These are phyloP conservation scores for Moringa oleifera DNA, from an alignment of 345 rosid genomes.

Conservation along the genomic window DNA sequence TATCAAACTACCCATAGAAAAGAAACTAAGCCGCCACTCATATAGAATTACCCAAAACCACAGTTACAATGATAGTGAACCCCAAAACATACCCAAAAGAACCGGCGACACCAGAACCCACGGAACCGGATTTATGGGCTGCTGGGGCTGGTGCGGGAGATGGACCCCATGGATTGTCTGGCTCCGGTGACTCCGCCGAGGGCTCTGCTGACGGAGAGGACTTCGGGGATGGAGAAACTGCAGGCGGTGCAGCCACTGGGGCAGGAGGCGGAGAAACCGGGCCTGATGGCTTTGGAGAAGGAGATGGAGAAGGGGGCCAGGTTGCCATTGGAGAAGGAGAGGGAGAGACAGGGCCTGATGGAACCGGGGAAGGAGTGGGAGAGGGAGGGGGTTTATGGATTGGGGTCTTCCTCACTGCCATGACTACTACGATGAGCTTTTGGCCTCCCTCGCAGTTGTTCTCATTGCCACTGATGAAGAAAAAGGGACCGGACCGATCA, in stretches of 20 bases:
- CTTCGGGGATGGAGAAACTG: too few species aligned
- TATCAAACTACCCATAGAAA: too few species aligned
- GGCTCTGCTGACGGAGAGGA: too few species aligned
- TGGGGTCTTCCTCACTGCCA: constrained; percentile 42
- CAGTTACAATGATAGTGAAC: not conserved
- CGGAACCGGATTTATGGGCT: not conserved
- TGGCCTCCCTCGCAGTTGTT: constrained; percentile 69
- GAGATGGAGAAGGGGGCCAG: not conserved
- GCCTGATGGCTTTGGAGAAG: too few species aligned
- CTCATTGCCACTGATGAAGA: constrained; percentile 64
- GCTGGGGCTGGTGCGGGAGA: not conserved
- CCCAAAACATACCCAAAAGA: not conserved
- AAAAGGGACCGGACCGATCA: constrained; percentile 72
- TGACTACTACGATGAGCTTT: constrained; percentile 48
- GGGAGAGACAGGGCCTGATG: constrained; percentile 9
- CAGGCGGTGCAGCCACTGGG: constrained; percentile 7
- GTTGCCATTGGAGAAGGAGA: constrained; percentile 13
- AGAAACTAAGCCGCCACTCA: too few species aligned
- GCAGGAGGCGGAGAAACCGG: constrained; percentile 4
- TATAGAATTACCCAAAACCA: too few species aligned
- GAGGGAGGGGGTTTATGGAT: constrained; percentile 4
- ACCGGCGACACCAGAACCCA: not conserved
- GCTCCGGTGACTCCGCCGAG: constrained; percentile 3
- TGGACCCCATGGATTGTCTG: not conserved
- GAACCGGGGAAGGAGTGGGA: constrained; percentile 28